Percentiles rank a stretch among this genome's conserved stretches.
Conservation (phyloP, 208 protist genomes). For the Wallacemonas sp. region DNA sequence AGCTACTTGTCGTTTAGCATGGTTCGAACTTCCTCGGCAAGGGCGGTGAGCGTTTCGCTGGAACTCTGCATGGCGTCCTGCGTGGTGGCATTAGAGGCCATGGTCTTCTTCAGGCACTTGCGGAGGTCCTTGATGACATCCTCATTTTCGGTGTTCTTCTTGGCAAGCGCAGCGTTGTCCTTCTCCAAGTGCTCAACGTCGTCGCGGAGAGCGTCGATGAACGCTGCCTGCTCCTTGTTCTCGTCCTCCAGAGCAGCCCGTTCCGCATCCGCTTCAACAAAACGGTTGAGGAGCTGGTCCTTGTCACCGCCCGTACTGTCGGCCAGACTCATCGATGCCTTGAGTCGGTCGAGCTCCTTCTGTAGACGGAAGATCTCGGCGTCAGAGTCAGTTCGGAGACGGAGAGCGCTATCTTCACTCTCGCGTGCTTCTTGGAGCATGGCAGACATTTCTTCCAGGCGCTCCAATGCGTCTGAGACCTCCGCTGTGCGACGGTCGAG, state of each 20-base stretch:
- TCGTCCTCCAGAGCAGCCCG: conserved; percentile 28
- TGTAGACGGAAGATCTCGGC: conserved; percentile 75
- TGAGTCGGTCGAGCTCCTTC: conserved; percentile 63
- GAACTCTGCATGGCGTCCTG: conserved; percentile 15
- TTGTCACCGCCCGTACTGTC: conserved; percentile 26
- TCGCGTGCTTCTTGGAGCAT: conserved; percentile 79
- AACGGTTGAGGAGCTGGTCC: conserved; percentile 25
- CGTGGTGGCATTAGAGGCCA: conserved; percentile 8
- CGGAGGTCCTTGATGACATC: conserved; percentile 37
- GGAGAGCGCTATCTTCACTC: conserved; percentile 56
- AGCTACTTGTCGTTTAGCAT: conserved; percentile 6
- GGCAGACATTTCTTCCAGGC: conserved; percentile 72
- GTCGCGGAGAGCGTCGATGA: conserved; percentile 9
- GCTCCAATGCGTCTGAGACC: conserved; percentile 70
- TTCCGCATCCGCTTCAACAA: conserved; percentile 33
- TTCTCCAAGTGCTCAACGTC: conserved; percentile 13
- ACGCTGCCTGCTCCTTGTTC: conserved; percentile 10
- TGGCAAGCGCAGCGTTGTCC: conserved; percentile 20
- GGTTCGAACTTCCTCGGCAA: conserved; percentile 8
- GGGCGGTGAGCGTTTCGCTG: conserved; percentile 1
- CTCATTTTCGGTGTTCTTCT: conserved; percentile 31
- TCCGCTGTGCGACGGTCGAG: conserved; percentile 62
- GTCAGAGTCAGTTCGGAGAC: conserved; percentile 58
- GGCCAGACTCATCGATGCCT: conserved; percentile 19
- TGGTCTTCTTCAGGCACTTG: conserved; percentile 27